These are phyloP conservation scores for Sphagnum tenellum DNA, from an alignment of 225 moss, liverwort and hornwort genomes.

Conservation along the genomic window DNA sequence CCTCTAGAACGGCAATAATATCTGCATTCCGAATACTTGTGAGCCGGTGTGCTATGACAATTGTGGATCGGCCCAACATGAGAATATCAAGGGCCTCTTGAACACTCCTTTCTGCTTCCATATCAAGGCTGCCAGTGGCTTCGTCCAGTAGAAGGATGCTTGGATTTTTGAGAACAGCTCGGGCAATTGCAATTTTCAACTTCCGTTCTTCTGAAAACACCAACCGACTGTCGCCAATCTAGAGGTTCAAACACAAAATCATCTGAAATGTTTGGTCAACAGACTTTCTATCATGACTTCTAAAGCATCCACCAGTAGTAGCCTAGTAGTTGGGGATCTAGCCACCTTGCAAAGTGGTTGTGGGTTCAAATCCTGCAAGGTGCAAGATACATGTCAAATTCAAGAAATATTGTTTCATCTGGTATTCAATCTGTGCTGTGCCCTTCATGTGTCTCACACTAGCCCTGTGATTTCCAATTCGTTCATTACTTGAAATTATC, in stretches of 20 bases:
- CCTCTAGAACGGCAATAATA: slow-evolving; percentile 75
- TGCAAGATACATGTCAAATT: too few relatives aligned
- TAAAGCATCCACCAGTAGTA: neutral
- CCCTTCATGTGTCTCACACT: too few relatives aligned
- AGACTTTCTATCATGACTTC: too few relatives aligned
- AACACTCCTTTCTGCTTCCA: slow-evolving; percentile 67
- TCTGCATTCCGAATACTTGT: slow-evolving; percentile 72
- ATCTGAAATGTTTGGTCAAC: neutral
- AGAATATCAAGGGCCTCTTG: slow-evolving; percentile 84
- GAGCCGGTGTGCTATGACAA: slow-evolving; percentile 77
- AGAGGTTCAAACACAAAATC: slow-evolving; percentile 3
- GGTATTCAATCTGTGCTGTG: too few relatives aligned
- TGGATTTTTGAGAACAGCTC: slow-evolving; percentile 79
- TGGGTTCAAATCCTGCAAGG: too few relatives aligned
- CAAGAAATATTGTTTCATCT: too few relatives aligned
- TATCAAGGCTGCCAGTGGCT: slow-evolving; percentile 73
- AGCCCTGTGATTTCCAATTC: too few relatives aligned
- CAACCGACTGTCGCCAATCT: slow-evolving; percentile 59
- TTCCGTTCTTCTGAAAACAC: slow-evolving; percentile 62
- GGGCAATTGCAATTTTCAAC: slow-evolving; percentile 70
- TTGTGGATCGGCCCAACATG: slow-evolving; percentile 66
- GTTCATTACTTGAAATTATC: too few relatives aligned
- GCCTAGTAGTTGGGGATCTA: neutral
- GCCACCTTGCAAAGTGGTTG: neutral
- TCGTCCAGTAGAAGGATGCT: slow-evolving; percentile 81